phyloP scores from a whole-genome alignment of 78 protist genomes.

The Anaeramoeba ignava region DNA sequence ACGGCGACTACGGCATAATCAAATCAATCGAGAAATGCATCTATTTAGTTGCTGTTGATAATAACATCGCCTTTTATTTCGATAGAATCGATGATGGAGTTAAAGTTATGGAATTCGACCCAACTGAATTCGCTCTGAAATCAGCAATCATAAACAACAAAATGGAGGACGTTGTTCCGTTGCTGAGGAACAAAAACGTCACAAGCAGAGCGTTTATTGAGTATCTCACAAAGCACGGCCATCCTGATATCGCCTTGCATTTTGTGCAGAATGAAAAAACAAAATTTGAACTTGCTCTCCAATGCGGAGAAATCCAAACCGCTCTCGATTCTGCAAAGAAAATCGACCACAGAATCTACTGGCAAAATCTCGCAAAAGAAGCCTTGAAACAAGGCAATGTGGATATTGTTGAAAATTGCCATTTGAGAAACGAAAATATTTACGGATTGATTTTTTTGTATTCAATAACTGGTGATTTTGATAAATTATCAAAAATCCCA shows the following conservation, averaged over 20 bases:
- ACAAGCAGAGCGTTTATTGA: too few relatives aligned
- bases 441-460: constrained; percentile 81
- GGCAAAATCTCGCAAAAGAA: constrained; percentile 68
- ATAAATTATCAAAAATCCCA: constrained; percentile 69
- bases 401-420: constrained; percentile 71
- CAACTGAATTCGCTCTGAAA: too few relatives aligned
- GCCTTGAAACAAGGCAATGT: constrained; percentile 84
- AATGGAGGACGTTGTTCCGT: too few relatives aligned
- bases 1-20: constrained; percentile 7
- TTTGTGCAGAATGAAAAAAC: constrained; percentile 85
- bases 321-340: constrained; percentile 66
- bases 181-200: too few relatives aligned
- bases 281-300: constrained; percentile 84
- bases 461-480: constrained; percentile 77
- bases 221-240: too few relatives aligned
- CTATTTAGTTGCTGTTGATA: background rate
- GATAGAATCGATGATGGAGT: too few relatives aligned
- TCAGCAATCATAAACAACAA: too few relatives aligned
- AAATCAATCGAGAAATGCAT: background rate
- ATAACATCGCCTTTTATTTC: too few relatives aligned
- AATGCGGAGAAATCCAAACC: constrained; percentile 87
- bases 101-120: too few relatives aligned
- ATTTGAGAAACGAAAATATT: constrained; percentile 56
- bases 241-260: constrained; percentile 81
- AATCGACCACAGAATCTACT: constrained; percentile 63